Evolutionary conservation across 1,284 basidiomycete genomes (phyloP), one percentile per base, ranked within the genome.

Genomic region (Puccinia brachypodii): DNA sequence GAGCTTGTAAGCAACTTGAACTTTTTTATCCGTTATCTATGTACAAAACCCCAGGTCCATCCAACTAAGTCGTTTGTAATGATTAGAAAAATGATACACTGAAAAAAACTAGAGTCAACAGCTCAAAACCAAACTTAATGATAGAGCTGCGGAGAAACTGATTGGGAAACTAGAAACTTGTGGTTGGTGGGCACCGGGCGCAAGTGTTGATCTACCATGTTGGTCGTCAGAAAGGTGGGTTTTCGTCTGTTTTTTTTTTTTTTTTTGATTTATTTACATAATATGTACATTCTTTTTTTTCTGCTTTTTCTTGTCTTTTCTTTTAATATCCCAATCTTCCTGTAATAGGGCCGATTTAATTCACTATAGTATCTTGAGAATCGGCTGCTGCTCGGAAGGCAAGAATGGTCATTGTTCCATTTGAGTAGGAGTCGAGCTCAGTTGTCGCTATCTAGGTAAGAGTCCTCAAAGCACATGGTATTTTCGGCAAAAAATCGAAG

Each of bases 401-500:
- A n/a, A 56, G 53, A 56, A 56, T 22, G 53, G 53, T 25, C 28
- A 56, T 3, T 56, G 28, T 16, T 56, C n/a, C n/a, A 44, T 44
- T 44, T 44, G 42, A 8, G 19, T 16, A 56, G 53, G 38, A 9
- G n/a, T 68, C 19, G n/a, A 25, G 64, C 44, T 44, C 36, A 68
- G 40, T 28, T 28, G 19, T 44, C 64, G 40, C 64, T 42, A 11
- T 68, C 40, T 44, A 40, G 0, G n/a, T 68, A 60, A 2, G 53
- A 33, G 53, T 40, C 72, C 42, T 74, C 53, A 60, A 74, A 74
- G 53, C 72, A 74, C 4, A 36, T 28, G 33, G 72, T 74, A 60
- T 60, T 74, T 60, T 74, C 53, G 8, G 38, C 53, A 14, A 74
- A 74, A 60, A 74, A 74, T 25, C 53, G 72, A 28, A 74, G 72